phyloP scores from a whole-genome alignment of 257 asterid genomes.

The Rehmannia glutinosa region DNA sequence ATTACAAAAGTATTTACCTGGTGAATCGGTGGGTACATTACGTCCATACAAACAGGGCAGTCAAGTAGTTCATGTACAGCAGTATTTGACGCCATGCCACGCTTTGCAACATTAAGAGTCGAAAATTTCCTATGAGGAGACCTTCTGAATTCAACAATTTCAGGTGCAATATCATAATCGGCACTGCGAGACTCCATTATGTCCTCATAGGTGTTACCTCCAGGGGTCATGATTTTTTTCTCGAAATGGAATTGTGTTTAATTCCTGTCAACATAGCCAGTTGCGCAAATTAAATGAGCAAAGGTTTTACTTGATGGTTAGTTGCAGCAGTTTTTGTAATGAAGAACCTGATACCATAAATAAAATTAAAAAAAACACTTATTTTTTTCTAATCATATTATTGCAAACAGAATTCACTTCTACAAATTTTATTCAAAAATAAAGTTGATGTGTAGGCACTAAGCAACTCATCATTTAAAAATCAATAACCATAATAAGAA shows the following conservation, averaged over 20 bases:
- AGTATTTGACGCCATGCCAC: conserved; percentile 39
- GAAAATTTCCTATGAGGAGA: conserved; percentile 42
- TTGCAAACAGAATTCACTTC: not conserved
- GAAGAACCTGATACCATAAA: not conserved
- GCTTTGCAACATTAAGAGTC: conserved; percentile 29
- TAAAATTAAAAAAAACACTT: not conserved
- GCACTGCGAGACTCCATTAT: conserved; percentile 32
- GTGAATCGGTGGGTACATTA: conserved; percentile 74
- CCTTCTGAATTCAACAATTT: conserved; percentile 35
- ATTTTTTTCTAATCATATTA: not conserved
- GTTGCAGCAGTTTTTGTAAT: not conserved
- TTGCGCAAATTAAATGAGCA: conserved; percentile 2
- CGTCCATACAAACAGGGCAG: conserved; percentile 63
- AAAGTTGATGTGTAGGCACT: too few relatives aligned
- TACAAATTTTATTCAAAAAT: not conserved
- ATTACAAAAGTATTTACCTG: conserved; percentile 42
- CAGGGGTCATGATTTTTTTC: too few relatives aligned
- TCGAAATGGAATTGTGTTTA: too few relatives aligned
- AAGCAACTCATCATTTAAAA: not conserved
- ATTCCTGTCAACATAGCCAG: conserved; percentile 10
- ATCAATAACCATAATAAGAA: not conserved
- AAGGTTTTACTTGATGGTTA: not conserved
- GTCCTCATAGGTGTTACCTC: too few relatives aligned
- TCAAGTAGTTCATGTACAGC: conserved; percentile 69
- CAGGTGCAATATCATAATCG: conserved; percentile 41